Base-by-base conservation (phyloP, 1,139 yeast genomes). In the Magnusiomyces paraingens region DNA sequence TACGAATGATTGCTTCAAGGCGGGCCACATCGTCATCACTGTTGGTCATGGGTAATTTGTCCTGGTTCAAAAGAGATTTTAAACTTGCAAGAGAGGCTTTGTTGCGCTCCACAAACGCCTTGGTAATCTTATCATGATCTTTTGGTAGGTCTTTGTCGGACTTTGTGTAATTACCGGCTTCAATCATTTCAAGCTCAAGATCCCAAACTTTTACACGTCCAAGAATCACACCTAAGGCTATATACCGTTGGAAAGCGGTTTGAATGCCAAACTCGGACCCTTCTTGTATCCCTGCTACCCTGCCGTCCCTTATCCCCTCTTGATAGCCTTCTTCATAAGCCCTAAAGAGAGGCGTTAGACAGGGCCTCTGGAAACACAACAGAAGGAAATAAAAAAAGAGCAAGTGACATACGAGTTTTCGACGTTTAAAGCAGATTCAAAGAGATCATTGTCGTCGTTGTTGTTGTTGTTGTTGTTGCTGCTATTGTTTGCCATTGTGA, bases 181-280 rank as follows among this genome's bases (percentile, higher is more conserved):
- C 26, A 12, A 45, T 56, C 10, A 49, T 49, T 8, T 51, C 51
- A 3, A 49, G 44, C 21, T 49, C 32, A 10, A 52, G 46, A 8
- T 57, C 55, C 76, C 76, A 73, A 2, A 70, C 67, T 6, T 71
- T 71, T 1, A 79, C 64, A 4, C 86, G 67, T 5, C 88, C 88
- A 49, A 73, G 70, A 4, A 86, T 74, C 53, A 83, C 80, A 0
- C 95, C 95, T 2, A 86, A 66, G 0, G 84, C 68, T 14, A 83
- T 62, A 61, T 77, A 84, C 57, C 91, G 71, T 66, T 85, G 91
- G 63, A 81, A 86, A 0, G 90, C 94, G 0, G 89, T 84, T 63
- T 87, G 94, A 52, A 84, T 75, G 0, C 95, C 95, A 63, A 78
- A 84, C 60, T 84, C 87, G 61, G 82, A 82, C 1, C 95, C 95